A percentile compares a stretch with the other conserved stretches of the same genome.
phyloP scores from a whole-genome alignment of 495 filamentous ascomycete species.

The Podospora fimiseda region DNA sequence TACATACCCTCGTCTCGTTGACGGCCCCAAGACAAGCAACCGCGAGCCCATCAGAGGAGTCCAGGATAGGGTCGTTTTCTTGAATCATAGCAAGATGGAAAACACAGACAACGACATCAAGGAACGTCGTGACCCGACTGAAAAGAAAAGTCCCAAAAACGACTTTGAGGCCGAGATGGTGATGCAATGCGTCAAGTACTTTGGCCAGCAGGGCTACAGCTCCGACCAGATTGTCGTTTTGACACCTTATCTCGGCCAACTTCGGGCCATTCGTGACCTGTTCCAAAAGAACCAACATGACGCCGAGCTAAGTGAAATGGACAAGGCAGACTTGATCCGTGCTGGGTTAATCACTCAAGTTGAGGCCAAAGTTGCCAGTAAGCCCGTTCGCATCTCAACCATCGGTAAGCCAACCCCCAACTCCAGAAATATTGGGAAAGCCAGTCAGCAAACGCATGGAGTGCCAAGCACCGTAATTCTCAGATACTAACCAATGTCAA shows the following conservation, averaged over 20 bases:
- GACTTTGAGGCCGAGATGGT: slow-evolving; percentile 62
- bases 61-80: slow-evolving; percentile 55
- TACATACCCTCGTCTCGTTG: slow-evolving; percentile 59
- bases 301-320: slow-evolving; percentile 62
- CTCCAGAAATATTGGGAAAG: neutral
- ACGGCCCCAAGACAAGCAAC: slow-evolving; percentile 47
- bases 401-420: slow-evolving; percentile 45
- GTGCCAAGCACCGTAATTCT: too few relatives aligned
- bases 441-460: too few relatives aligned
- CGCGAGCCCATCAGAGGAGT: slow-evolving; percentile 53
- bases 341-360: slow-evolving; percentile 56
- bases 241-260: slow-evolving; percentile 69
- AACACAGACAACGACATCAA: slow-evolving; percentile 29
- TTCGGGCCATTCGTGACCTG: slow-evolving; percentile 48
- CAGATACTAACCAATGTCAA: too few relatives aligned
- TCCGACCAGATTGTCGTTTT: slow-evolving; percentile 61
- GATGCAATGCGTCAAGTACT: slow-evolving; percentile 60
- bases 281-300: slow-evolving; percentile 47
- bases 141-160: slow-evolving; percentile 56
- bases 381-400: slow-evolving; percentile 54
- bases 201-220: slow-evolving; percentile 71
- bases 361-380: slow-evolving; percentile 45
- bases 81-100: slow-evolving; percentile 58
- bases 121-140: slow-evolving; percentile 47
- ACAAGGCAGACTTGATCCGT: slow-evolving; percentile 58